Evolutionary conservation across 2,329 filamentous ascomycete genomes (phyloP).

Genomic region (Metarhizium robertsii): DNA sequence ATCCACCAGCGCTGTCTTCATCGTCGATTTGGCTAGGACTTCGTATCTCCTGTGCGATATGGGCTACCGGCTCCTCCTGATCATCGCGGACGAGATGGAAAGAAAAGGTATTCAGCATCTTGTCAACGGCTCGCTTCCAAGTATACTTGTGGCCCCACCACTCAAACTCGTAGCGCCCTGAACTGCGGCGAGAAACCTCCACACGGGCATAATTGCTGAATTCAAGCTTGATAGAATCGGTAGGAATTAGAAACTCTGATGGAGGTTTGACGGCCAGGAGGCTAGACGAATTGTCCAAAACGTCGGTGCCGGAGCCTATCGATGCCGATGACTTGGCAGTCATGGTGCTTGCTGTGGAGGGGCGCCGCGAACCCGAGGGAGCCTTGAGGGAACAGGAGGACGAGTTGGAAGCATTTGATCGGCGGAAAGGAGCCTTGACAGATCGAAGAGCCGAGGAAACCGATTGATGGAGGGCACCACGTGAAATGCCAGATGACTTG

Average conservation of each 20-base stretch:
- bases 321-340: conserved; percentile 5
- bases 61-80: conserved; percentile 54
- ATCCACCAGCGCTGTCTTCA: conserved; percentile 72
- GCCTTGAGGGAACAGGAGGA: conserved; percentile 7
- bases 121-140: conserved; percentile 72
- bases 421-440: conserved; percentile 26
- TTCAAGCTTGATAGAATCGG: conserved; percentile 78
- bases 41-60: conserved; percentile 74
- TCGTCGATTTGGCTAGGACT: conserved; percentile 60
- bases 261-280: conserved; percentile 11
- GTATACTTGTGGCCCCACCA: conserved; percentile 85
- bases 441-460: conserved; percentile 41
- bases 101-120: conserved; percentile 57
- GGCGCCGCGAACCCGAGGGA: conserved; percentile 12
- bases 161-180: conserved; percentile 80
- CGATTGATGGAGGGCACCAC: conserved; percentile 5
- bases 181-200: conserved; percentile 61
- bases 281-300: conserved; percentile 1
- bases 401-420: conserved; percentile 12
- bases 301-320: neutral
- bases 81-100: conserved; percentile 72
- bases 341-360: conserved; percentile 11
- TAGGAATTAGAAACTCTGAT: conserved; percentile 38
- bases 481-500: conserved; percentile 9
- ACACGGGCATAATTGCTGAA: conserved; percentile 97